These are phyloP conservation scores for Gonium pectorale DNA, from an alignment of 139 green algal species.

Conservation along the genomic window DNA sequence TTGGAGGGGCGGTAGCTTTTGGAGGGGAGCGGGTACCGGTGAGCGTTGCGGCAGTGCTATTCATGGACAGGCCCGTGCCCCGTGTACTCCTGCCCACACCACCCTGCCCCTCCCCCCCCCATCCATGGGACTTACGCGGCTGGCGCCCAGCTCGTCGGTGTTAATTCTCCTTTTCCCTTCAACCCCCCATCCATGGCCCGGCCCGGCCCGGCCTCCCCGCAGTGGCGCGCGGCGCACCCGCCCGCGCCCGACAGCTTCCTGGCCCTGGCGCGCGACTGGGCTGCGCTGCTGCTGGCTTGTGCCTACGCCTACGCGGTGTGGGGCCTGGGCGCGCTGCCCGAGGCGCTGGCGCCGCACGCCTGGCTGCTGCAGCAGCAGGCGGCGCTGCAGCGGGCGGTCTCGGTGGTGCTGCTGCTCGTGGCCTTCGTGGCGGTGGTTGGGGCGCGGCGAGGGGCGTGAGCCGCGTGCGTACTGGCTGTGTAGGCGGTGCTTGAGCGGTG, in stretches of 20 bases:
- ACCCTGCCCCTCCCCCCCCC: not conserved
- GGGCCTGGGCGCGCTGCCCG: slow-evolving; percentile 41
- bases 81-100: too few relatives aligned
- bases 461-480: too few relatives aligned
- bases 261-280: slow-evolving; percentile 30
- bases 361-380: slow-evolving; percentile 34
- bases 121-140: too few relatives aligned
- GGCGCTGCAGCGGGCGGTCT: slow-evolving; percentile 47
- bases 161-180: not conserved
- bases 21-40: too few relatives aligned
- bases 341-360: slow-evolving; percentile 37
- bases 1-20: too few relatives aligned
- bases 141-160: too few relatives aligned
- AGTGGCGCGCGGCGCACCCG: not conserved
- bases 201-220: not conserved
- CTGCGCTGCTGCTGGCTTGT: slow-evolving; percentile 29
- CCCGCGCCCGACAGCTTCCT: not conserved
- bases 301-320: slow-evolving; percentile 53
- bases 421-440: slow-evolving; percentile 30
- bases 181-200: not conserved
- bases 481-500: too few relatives aligned
- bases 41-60: too few relatives aligned
- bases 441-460: slow-evolving; percentile 24
- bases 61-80: too few relatives aligned
- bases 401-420: slow-evolving; percentile 52